Base-by-base conservation (phyloP, 2,329 filamentous ascomycete genomes). In the Blumeria graminis region DNA sequence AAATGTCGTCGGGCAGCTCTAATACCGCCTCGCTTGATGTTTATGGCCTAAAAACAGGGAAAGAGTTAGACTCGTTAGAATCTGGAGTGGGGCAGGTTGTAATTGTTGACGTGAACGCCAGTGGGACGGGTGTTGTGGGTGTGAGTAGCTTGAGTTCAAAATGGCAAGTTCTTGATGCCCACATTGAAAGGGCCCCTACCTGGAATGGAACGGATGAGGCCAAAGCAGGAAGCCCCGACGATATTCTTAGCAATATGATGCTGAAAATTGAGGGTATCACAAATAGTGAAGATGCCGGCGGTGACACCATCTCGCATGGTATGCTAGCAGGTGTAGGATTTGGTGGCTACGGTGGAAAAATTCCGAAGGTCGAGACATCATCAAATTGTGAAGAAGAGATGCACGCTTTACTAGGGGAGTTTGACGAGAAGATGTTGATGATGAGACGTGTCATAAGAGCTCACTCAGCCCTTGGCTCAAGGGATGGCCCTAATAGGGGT, bases 121-220 rank as follows among this genome's bases (percentile, higher is more conserved):
- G 67, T 7, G 68, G 71, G 4, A 77, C 75, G 67, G 68, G 69
- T 32, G 77, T 96, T 0, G 71, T 76, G 0, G 79, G 78, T 57
- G 83, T 85, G 1, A 79, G 83, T 45, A 88, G 82, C 59, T 70
- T 95, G 11, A 84, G 79, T 8, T 71, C 81, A 0, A 77, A 82
- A 54, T 96, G 90, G 81, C 80, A 83, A 63, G 73, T 82, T 13
- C 69, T 78, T 36, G 69, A 70, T 14, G 74, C 75, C 0, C 69
- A 69, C 9, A 68, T 84, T 9, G 69, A 71, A 7, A 71, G 72
- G 9, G 81, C 82, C 14, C 82, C 82, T 1, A 82, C 77, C 1
- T 84, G 80, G 65, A 76, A 69, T 32, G 48, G 73, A 73, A 1
- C 72, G 69, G 53, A 71, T 73, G 63, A 57, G 62, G 70, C 69